A percentile compares a stretch with the other conserved stretches of the same genome.
phyloP scores from a whole-genome alignment of 768 basidiomycete genomes.

The Rhizopogon vesiculosus region DNA sequence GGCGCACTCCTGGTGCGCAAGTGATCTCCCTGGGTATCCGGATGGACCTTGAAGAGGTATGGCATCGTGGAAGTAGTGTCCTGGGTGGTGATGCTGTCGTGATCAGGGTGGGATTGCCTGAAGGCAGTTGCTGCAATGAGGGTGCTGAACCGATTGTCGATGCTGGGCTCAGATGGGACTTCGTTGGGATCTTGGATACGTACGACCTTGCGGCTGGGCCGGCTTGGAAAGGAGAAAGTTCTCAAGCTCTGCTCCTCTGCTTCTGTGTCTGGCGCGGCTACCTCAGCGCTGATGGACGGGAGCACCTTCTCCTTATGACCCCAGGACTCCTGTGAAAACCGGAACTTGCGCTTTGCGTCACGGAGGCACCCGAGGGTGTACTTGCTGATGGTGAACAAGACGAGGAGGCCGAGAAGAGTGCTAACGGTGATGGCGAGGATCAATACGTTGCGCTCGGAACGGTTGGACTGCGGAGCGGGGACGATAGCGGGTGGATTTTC shows the following conservation, averaged over 20 bases:
- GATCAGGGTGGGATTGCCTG: background rate
- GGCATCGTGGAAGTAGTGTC: background rate
- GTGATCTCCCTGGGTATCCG: background rate
- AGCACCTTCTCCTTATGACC: constrained; percentile 1
- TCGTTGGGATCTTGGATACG: background rate
- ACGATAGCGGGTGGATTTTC: constrained; percentile 7
- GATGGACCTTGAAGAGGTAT: background rate
- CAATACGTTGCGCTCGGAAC: constrained; percentile 1
- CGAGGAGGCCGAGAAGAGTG: constrained; percentile 8
- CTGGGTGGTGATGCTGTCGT: constrained; percentile 4
- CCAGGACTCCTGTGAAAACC: constrained; percentile 4
- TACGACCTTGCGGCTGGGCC: background rate
- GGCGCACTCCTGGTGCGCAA: background rate
- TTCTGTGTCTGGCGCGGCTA: background rate
- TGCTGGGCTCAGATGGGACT: background rate
- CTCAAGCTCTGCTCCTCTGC: background rate
- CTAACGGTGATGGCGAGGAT: constrained; percentile 12
- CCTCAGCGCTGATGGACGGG: background rate
- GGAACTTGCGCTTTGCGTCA: background rate
- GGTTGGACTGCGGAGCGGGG: constrained; percentile 4
- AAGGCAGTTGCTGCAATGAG: background rate
- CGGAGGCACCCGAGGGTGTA: background rate
- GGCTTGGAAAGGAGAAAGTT: background rate
- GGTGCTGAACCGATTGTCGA: constrained; percentile 1
- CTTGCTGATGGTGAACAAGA: background rate